Conservation (phyloP, 805 yeast genomes). For the Ogataea pilisensis region DNA sequence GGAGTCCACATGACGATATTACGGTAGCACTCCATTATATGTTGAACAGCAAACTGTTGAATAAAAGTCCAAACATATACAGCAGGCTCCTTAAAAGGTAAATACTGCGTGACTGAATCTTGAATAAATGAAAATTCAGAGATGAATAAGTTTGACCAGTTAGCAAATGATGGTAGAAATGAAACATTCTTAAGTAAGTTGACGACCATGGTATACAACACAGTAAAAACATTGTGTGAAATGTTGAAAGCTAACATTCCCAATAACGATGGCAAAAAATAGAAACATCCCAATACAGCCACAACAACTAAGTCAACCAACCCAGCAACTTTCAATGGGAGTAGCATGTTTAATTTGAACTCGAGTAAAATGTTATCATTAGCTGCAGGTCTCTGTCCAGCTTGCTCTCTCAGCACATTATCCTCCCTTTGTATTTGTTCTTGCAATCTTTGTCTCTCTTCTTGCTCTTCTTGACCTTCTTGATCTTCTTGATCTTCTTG, state of each 20-base stretch:
- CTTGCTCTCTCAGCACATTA: not conserved
- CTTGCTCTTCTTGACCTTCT: not conserved
- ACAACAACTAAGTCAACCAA: slow-evolving; percentile 19
- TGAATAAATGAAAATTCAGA: not conserved
- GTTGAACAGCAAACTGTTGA: slow-evolving; percentile 2
- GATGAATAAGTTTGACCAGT: not conserved
- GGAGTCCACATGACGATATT: slow-evolving; percentile 24
- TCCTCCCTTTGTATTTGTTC: not conserved
- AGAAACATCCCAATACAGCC: slow-evolving; percentile 19
- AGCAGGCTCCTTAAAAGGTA: not conserved
- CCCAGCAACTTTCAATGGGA: slow-evolving; percentile 18
- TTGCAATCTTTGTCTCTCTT: not conserved
- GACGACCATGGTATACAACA: not conserved
- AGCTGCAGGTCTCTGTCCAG: not conserved
- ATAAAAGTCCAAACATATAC: not conserved
- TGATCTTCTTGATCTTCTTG: not conserved
- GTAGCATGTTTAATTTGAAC: slow-evolving; percentile 10
- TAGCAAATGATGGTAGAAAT: not conserved
- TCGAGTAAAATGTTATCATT: slow-evolving; percentile 13
- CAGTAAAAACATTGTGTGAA: slow-evolving; percentile 6
- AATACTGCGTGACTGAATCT: not conserved
- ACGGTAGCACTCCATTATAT: slow-evolving; percentile 8
- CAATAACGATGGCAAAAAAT: slow-evolving; percentile 22
- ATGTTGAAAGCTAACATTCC: slow-evolving; percentile 21
- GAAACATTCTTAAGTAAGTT: slow-evolving; percentile 1